phyloP scores from a whole-genome alignment of 257 asterid species.

The Nicotiana benthamiana region DNA sequence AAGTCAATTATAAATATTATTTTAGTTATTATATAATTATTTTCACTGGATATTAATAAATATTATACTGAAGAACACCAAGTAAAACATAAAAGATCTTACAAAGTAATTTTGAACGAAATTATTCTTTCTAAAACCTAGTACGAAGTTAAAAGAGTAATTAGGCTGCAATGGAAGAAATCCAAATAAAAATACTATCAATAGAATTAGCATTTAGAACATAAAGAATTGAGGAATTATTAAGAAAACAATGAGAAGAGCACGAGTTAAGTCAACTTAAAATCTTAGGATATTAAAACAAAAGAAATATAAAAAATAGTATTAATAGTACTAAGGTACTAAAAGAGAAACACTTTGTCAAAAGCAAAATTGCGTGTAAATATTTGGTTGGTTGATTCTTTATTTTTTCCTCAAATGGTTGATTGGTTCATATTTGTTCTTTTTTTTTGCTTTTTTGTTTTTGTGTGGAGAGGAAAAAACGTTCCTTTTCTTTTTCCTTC shows the following conservation, averaged over 20 bases:
- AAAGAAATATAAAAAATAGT: background rate
- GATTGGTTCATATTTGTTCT: slow-evolving; percentile 1
- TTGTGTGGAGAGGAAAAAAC: slow-evolving; percentile 13
- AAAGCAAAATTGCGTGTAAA: background rate
- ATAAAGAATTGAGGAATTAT: background rate
- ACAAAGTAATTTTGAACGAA: no score
- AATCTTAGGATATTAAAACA: background rate
- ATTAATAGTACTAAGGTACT: background rate
- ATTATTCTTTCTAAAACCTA: no score
- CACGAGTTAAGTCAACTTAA: background rate
- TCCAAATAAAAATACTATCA: background rate
- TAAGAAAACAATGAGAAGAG: background rate
- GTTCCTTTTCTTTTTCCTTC: background rate
- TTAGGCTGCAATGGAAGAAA: background rate
- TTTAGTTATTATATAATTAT: no score
- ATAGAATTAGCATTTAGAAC: background rate
- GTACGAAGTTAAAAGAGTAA: no score
- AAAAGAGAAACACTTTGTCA: background rate
- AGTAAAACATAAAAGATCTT: no score
- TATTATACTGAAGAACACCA: no score
- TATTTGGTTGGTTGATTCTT: background rate
- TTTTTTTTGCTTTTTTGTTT: background rate
- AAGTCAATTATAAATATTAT: no score
- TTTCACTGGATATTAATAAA: background rate
- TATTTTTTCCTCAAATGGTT: background rate